phyloP scores from a whole-genome alignment of 106 monocot genomes.

The Narthecium ossifragum region DNA sequence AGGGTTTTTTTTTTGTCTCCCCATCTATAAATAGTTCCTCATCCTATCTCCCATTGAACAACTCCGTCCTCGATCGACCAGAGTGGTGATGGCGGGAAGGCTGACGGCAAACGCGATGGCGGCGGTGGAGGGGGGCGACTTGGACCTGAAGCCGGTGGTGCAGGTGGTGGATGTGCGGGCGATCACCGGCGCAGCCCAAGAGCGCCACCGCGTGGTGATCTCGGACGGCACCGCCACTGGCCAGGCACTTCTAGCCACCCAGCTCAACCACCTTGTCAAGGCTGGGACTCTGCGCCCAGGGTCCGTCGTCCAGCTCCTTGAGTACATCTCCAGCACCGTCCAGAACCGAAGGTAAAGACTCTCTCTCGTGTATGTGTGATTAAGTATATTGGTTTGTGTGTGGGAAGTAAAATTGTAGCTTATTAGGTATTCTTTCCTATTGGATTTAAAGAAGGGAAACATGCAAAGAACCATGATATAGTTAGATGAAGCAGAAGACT shows the following conservation, averaged over 20 bases:
- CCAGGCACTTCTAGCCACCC: constrained; percentile 63
- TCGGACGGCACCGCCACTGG: constrained; percentile 64
- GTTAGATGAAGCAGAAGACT: neutral
- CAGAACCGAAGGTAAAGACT: constrained; percentile 40
- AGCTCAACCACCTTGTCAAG: constrained; percentile 51
- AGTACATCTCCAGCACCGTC: constrained; percentile 72
- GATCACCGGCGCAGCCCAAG: constrained; percentile 26
- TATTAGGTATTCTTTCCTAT: neutral
- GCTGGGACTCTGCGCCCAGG: constrained; percentile 35
- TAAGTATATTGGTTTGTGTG: neutral
- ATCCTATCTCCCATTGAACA: too few relatives aligned
- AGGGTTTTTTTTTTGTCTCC: too few relatives aligned
- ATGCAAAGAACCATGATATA: too few relatives aligned
- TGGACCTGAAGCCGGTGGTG: constrained; percentile 79
- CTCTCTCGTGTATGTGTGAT: neutral
- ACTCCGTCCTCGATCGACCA: too few relatives aligned
- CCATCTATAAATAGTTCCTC: too few relatives aligned
- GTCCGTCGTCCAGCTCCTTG: constrained; percentile 77
- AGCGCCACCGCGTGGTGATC: constrained; percentile 59
- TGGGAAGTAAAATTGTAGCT: neutral
- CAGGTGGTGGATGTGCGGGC: constrained; percentile 62
- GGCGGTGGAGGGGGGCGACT: constrained; percentile 50
- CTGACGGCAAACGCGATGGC: constrained; percentile 67
- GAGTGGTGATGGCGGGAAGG: constrained; percentile 49
- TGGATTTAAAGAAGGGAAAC: too few relatives aligned